Conservation (phyloP, 495 filamentous ascomycete species). For the Polyplosphaeria fusca region DNA sequence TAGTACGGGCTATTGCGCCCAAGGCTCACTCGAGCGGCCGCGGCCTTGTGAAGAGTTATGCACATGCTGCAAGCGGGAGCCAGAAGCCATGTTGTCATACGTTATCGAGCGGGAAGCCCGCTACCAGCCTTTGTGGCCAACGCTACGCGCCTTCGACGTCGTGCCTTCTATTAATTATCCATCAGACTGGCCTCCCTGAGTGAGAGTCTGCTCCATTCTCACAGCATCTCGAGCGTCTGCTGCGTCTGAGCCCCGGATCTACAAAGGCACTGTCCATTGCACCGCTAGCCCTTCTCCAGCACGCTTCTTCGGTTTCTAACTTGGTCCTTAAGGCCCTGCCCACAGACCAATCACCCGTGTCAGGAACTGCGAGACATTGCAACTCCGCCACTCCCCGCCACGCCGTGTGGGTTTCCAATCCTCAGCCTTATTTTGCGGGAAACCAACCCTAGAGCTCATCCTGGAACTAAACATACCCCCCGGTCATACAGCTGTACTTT, state of each 20-base stretch:
- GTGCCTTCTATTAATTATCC: not conserved
- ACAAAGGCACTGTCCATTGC: not conserved
- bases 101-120: not conserved
- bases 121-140: not conserved
- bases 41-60: conserved; percentile 16
- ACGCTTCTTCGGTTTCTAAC: conserved; percentile 13
- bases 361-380: conserved; percentile 26
- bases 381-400: conserved; percentile 32
- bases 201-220: conserved; percentile 8
- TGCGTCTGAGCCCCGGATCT: conserved; percentile 20
- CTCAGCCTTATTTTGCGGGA: conserved; percentile 31
- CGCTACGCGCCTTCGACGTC: not conserved
- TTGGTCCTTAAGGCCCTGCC: conserved; percentile 22
- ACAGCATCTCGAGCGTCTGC: conserved; percentile 9
- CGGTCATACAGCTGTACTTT: conserved; percentile 14
- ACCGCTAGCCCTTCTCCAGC: not conserved
- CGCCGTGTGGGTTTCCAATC: conserved; percentile 6
- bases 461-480: conserved; percentile 19
- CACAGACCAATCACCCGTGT: conserved; percentile 28
- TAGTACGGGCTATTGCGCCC: conserved; percentile 5
- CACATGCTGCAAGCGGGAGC: not conserved
- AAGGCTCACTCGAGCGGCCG: conserved; percentile 17
- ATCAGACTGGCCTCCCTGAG: not conserved
- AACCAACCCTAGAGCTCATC: conserved; percentile 10
- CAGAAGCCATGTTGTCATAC: not conserved